Percentiles rank a stretch among this genome's conserved stretches.
phyloP scores from a whole-genome alignment of 164 flowering plant species.

The Vitis riparia region DNA sequence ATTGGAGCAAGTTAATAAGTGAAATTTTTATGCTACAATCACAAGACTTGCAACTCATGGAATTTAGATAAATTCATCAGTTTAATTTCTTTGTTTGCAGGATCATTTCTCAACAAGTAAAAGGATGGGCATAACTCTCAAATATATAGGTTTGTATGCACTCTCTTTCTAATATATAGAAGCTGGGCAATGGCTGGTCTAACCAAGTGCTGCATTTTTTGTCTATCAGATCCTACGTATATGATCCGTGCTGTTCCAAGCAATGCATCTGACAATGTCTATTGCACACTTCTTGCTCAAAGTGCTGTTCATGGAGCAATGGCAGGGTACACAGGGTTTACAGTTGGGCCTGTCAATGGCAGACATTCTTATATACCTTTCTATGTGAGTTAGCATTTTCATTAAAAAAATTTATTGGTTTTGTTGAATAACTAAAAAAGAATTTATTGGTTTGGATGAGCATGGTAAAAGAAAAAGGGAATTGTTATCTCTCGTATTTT shows the following conservation, averaged over 20 bases:
- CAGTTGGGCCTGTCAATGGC: conserved; percentile 84
- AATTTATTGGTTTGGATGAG: too few relatives aligned
- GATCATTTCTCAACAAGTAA: conserved; percentile 56
- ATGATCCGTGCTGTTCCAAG: conserved; percentile 97
- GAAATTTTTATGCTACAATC: background rate
- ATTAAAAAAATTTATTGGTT: background rate
- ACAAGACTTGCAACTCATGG: background rate
- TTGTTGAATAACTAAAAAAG: too few relatives aligned
- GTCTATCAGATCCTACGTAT: conserved; percentile 84
- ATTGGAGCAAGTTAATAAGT: too few relatives aligned
- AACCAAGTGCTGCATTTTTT: background rate
- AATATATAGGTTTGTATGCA: conserved; percentile 69
- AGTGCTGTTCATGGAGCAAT: conserved; percentile 96
- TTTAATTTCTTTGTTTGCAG: conserved; percentile 39
- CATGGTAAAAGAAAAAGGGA: too few relatives aligned
- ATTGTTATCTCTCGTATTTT: too few relatives aligned
- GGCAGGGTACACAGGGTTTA: conserved; percentile 96
- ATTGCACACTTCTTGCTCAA: conserved; percentile 97
- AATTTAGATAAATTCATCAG: background rate
- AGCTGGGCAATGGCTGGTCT: background rate
- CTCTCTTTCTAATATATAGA: background rate
- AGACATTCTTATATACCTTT: conserved; percentile 92
- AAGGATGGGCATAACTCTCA: conserved; percentile 65
- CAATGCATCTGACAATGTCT: conserved; percentile 93
- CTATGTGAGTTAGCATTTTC: conserved; percentile 49